Conservation (phyloP, 441 rosid species). For the Brassica hybrid region DNA sequence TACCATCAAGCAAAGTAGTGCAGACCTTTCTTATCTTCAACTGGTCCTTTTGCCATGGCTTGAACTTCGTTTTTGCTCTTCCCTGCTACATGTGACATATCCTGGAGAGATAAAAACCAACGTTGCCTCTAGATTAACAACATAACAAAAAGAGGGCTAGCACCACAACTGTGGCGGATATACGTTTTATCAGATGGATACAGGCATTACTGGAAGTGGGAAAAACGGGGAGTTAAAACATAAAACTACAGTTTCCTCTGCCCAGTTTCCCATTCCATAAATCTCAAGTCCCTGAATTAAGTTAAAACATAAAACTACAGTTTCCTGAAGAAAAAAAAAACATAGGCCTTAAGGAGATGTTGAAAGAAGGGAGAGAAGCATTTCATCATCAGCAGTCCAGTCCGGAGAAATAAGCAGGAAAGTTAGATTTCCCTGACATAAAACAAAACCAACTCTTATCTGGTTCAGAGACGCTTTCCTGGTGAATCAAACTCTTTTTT, state of each 20-base stretch:
- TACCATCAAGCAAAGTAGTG: constrained; percentile 8
- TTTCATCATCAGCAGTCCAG: constrained; percentile 98
- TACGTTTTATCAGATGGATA: no score
- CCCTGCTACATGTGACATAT: no score
- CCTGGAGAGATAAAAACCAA: no score
- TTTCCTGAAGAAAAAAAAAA: neutral
- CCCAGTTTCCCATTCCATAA: constrained; percentile 98
- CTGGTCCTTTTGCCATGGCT: constrained; percentile 60
- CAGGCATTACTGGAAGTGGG: no score
- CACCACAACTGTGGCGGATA: no score
- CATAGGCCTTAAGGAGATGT: neutral
- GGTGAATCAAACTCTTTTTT: constrained; percentile 1
- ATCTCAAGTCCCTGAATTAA: constrained; percentile 86
- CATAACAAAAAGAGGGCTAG: no score
- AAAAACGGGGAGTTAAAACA: no score
- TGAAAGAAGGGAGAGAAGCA: constrained; percentile 52
- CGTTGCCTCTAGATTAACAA: no score
- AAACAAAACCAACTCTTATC: constrained; percentile 13
- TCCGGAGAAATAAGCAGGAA: constrained; percentile 87
- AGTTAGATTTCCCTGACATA: constrained; percentile 76
- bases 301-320: neutral
- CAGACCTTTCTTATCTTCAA: constrained; percentile 87
- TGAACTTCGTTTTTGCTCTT: no score
- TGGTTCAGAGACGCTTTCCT: neutral
- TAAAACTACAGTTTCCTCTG: constrained; percentile 48